Evolutionary conservation across 129 eudicot species (phyloP).

Genomic region (Dittrichia graveolens): DNA sequence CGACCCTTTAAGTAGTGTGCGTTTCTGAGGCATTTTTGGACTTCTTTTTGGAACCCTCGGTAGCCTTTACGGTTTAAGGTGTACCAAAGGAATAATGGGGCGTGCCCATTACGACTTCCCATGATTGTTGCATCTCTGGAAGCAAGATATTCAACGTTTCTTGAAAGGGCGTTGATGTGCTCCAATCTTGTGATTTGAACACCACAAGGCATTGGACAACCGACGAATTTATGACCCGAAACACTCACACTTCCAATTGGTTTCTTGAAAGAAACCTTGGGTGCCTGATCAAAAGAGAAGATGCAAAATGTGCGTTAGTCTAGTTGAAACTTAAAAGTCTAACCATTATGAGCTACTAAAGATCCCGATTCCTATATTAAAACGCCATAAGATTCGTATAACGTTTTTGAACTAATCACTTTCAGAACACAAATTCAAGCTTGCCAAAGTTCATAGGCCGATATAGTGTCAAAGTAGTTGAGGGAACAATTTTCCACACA

Average conservation of each 20-base stretch:
- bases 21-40: constrained; percentile 90
- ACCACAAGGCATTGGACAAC: constrained; percentile 98
- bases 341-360: background rate
- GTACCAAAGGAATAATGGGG: constrained; percentile 97
- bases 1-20: constrained; percentile 86
- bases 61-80: constrained; percentile 92
- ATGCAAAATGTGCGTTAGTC: constrained; percentile 20
- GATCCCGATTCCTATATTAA: background rate
- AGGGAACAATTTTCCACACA: background rate
- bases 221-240: constrained; percentile 94
- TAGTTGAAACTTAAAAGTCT: background rate
- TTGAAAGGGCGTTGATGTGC: constrained; percentile 84
- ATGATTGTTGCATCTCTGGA: constrained; percentile 97
- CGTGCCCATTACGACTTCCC: constrained; percentile 98
- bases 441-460: background rate
- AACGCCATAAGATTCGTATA: background rate
- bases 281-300: constrained; percentile 57
- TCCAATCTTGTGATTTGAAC: constrained; percentile 79
- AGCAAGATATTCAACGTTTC: constrained; percentile 95
- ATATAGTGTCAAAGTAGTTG: background rate
- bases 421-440: too few relatives aligned
- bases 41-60: constrained; percentile 95
- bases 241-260: constrained; percentile 96
- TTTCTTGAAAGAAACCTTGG: constrained; percentile 87
- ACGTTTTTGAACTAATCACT: background rate